Evolutionary conservation across 2,329 filamentous ascomycete species (phyloP).

Genomic region (Epichloe amarillans): DNA sequence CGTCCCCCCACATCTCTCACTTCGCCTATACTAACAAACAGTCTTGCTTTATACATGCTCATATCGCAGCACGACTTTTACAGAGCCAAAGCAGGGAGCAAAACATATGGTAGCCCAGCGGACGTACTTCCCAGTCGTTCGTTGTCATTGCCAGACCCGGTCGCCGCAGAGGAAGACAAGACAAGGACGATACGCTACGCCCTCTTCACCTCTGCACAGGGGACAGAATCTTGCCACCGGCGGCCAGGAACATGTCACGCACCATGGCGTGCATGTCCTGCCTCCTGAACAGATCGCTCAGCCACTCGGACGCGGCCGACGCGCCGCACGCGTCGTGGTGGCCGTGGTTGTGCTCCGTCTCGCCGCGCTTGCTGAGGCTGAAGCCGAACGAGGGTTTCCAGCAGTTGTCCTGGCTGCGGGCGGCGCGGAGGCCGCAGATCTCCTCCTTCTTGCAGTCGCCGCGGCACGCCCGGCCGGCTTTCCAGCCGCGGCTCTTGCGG

Average conservation of each 20-base stretch:
- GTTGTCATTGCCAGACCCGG: background rate
- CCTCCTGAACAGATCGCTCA: constrained; percentile 12
- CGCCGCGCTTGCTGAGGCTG: constrained; percentile 16
- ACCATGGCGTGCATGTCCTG: constrained; percentile 12
- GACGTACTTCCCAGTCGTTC: background rate
- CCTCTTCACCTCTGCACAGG: background rate
- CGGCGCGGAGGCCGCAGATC: constrained; percentile 37
- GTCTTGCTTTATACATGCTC: too few species aligned
- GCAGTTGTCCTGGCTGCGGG: constrained; percentile 38
- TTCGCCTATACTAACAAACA: too few species aligned
- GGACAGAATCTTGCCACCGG: background rate
- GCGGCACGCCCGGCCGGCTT: constrained; percentile 21
- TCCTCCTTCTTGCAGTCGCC: constrained; percentile 27
- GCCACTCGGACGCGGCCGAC: constrained; percentile 12
- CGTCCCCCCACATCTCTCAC: too few species aligned
- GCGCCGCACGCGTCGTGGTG: constrained; percentile 16
- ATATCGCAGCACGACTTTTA: too few species aligned
- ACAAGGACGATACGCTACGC: background rate
- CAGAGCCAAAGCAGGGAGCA: too few species aligned
- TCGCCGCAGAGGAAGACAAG: background rate
- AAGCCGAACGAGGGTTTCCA: constrained; percentile 20
- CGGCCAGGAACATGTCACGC: constrained; percentile 8
- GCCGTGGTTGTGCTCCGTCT: constrained; percentile 1
- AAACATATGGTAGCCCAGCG: too few species aligned
- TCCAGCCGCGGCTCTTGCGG: constrained; percentile 33